Base-by-base conservation (phyloP, 2,329 filamentous ascomycete genomes). In the Talaromyces sp. region DNA sequence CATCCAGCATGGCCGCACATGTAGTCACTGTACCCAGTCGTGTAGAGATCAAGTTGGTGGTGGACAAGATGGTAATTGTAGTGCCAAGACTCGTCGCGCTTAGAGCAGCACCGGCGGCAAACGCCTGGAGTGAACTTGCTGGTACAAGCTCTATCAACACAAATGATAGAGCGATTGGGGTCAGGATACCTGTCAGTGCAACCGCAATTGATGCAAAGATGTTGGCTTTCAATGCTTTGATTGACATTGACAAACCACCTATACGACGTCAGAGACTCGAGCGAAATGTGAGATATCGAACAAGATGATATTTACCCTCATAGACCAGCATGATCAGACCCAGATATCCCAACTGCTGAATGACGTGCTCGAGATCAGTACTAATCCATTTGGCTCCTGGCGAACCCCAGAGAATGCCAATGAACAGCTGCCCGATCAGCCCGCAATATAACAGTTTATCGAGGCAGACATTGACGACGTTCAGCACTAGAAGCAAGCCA, bases 1-100 rank as follows among this genome's bases (percentile, higher is more conserved):
- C 91, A 72, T 95, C 91, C 78, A 95, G 86, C 86, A 95, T 91
- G 0, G 91, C 91, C 0, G 90, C 91, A 66, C 86, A 88, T 2
- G 86, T 86, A 0, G 93, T 81, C 0, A 95, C 85, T 8, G 77
- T 87, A 65, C 79, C 91, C 0, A 89, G 73, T 1, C 85, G 77
- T 8, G 83, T 87, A 1, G 78, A 73, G n/a, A 78, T 79, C 11
- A 89, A 75, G 1, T 81, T 81, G 2, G 86, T 88, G 8, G 91
- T 89, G 0, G 83, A 85, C 0, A 90, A 76, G 3, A 90, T 83
- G 0, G 86, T 85, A 68, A 89, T 89, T 0, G 87, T 89, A 0
- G 90, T 93, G 5, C 91, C 91, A 0, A 93, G 79, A 64, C 88
- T 90, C 0, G 90, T 94, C 1, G 89, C 89, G 70, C 88, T 91